These are phyloP conservation scores for Physcia stellaris DNA, from an alignment of 495 filamentous ascomycete genomes.

Conservation along the genomic window DNA sequence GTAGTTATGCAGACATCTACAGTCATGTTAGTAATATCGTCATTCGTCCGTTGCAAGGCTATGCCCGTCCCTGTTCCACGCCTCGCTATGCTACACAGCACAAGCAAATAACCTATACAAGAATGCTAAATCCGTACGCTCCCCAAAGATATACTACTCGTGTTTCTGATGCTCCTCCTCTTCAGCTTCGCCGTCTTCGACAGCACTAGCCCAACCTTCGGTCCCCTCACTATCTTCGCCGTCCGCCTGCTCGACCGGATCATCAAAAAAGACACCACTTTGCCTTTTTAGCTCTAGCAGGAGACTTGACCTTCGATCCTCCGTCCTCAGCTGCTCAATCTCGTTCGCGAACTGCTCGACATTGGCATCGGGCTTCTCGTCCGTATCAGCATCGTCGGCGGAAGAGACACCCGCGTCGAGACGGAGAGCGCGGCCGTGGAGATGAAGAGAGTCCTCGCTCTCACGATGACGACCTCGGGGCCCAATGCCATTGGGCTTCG, in stretches of 20 bases:
- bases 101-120: neutral
- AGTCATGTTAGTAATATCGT: neutral
- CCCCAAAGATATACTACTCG: no score
- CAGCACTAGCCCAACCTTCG: slow-evolving; percentile 5
- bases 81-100: neutral
- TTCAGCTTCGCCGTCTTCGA: neutral
- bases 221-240: slow-evolving; percentile 16
- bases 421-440: slow-evolving; percentile 7
- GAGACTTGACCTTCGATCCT: slow-evolving; percentile 25
- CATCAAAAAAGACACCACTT: slow-evolving; percentile 44
- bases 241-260: slow-evolving; percentile 25
- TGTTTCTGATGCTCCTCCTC: neutral
- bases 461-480: slow-evolving; percentile 5
- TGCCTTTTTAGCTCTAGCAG: slow-evolving; percentile 47
- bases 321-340: slow-evolving; percentile 14
- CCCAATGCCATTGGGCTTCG: neutral
- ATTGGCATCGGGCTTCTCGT: slow-evolving; percentile 10
- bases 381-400: neutral
- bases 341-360: no score
- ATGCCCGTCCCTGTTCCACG: neutral
- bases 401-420: neutral
- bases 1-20: neutral
- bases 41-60: neutral
- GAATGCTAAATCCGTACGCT: no score
- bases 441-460: slow-evolving; percentile 5